Base-by-base conservation (phyloP, 371 early-diverging fungal genomes). In the Globomyces sp. region DNA sequence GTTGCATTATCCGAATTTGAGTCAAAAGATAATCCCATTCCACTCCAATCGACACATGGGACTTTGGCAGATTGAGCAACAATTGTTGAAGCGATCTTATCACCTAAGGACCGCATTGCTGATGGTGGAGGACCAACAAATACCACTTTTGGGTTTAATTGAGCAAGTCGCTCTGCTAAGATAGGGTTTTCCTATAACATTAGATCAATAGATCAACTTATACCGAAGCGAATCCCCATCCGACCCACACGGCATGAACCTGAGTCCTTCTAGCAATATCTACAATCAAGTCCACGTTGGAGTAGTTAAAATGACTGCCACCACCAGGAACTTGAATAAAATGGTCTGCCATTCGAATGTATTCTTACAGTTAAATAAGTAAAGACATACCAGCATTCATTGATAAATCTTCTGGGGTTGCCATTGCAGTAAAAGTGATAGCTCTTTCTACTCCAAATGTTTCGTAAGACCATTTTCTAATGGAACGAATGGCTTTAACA, bases 71-170 rank as follows among this genome's bases (percentile, higher is more conserved):
- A 89, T 78, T 99, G 98, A 43, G 98, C 98, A 41, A 99, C 95
- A 58, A 95, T 94, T 6, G 96, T 98, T 53, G 99, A 96, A 9
- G 95, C 94, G 70, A 99, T 98, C 81, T 99, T 99, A 81, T 98
- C 98, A 71, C 98, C 99, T 43, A 99, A 84, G 11, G 95, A 89
- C 64, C 93, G 86, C 99, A 99, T 99, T 55, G 98, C 94, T n/a
- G 91, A 90, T n/a, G 92, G 90, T 8, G 95, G 94, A 37, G 99
- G 99, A 63, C 99, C 99, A 65, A 99, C 96, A 73, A 99, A 99
- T 55, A 94, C 88, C 71, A 94, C 87, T 24, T 24, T 24, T 24
- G 24, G 24, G 63, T 85, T 87, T 66, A 87, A 86, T 60, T 85
- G 85, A 49, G 88, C 82, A 24, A 98, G 88, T 71, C 88, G 86